Base-by-base conservation (phyloP, 352 stramenopile genomes). In the Pythium scleroteichum region DNA sequence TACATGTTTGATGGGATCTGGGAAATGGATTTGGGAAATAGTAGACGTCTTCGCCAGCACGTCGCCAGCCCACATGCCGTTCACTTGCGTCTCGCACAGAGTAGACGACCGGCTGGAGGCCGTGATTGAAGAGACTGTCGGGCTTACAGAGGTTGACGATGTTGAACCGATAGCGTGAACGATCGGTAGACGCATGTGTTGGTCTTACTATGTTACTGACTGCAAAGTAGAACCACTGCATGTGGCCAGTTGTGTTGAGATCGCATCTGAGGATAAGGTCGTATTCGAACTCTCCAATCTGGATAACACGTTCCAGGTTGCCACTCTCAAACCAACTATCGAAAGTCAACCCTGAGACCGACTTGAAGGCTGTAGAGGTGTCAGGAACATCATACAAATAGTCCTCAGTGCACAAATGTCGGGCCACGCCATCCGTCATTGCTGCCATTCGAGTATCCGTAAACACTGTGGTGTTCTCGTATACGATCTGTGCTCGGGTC, bases 171-270 rank as follows among this genome's bases (percentile, higher is more conserved):
- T 91, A 94, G 26, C 7, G 33, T 45, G 23, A 53, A 2, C 44
- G n/a, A 9, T 6, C 19, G 33, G 27, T 44, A 5, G 48, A 38
- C n/a, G 13, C 27, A 13, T 26, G 17, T 17, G 10, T 16, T 1
- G 47, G 3, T 2, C 72, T 57, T 10, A 7, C 0, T 8, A 85
- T 71, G 53, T 97, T 97, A 47, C 75, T 84, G n/a, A 98, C 69
- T 2, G 77, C 78, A 66, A 98, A 98, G 61, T 98, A 98, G 54
- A 98, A 98, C 94, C 94, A 98, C 70, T 98, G 89, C 64, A 79
- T 95, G 52, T 96, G 79, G 0, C 86, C 78, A 0, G 50, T 69
- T 13, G 86, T 97, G 65, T 97, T 86, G 24, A 95, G 58, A 66
- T 98, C 94, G 0, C 76, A 65, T 4, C 90, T 76, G 14, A 98